phyloP scores from a whole-genome alignment of 1,139 yeast species.

The Debaryomyces udenii region DNA sequence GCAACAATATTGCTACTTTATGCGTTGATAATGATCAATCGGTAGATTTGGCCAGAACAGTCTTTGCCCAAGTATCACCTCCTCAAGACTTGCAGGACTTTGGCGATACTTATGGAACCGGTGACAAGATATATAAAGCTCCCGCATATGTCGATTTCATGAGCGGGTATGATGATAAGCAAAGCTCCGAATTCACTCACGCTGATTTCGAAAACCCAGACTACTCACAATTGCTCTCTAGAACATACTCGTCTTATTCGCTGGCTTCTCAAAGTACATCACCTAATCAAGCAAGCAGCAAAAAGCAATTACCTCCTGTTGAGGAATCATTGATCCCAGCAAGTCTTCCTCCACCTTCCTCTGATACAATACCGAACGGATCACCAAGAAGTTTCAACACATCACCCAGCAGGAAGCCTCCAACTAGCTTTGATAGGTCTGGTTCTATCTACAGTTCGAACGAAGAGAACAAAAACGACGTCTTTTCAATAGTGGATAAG shows the following conservation, averaged over 20 bases:
- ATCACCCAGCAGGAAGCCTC: constrained; percentile 28
- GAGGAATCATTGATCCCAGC: constrained; percentile 8
- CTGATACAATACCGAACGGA: constrained; percentile 5
- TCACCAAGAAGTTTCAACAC: constrained; percentile 18
- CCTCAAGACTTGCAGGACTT: constrained; percentile 60
- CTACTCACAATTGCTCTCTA: constrained; percentile 33
- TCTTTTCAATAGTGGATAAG: constrained; percentile 27
- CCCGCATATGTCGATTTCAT: constrained; percentile 49
- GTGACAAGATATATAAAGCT: constrained; percentile 61
- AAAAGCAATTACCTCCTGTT: constrained; percentile 15
- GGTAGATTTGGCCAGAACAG: constrained; percentile 69
- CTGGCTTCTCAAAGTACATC: constrained; percentile 16
- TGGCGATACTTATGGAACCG: constrained; percentile 63
- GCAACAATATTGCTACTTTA: constrained; percentile 73
- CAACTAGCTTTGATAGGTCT: constrained; percentile 20
- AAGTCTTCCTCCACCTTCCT: constrained; percentile 18
- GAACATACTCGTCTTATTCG: constrained; percentile 36
- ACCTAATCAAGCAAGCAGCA: constrained; percentile 1
- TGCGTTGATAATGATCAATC: constrained; percentile 80
- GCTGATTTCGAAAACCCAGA: constrained; percentile 44
- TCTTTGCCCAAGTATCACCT: constrained; percentile 71
- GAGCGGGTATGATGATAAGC: constrained; percentile 37
- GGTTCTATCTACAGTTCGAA: constrained; percentile 24
- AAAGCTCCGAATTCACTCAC: constrained; percentile 22
- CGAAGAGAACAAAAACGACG: constrained; percentile 37